These are phyloP conservation scores for Wickerhamiella pararugosa DNA, from an alignment of 1,139 yeast species.

Conservation along the genomic window DNA sequence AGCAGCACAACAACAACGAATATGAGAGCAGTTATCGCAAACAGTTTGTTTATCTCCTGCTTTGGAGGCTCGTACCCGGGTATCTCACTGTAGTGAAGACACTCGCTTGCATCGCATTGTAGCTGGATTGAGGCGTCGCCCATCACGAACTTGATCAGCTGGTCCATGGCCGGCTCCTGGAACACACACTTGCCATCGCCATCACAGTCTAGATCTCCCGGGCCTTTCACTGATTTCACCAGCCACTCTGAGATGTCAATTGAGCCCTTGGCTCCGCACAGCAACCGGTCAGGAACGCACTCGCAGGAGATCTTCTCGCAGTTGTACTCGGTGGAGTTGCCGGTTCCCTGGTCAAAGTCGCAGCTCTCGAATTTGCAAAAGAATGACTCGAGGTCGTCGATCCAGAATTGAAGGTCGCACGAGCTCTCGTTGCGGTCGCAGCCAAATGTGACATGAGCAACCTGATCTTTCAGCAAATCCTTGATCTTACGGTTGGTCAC, in stretches of 20 bases:
- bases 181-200: conserved; percentile 48
- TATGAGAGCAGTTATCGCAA: conserved; percentile 36
- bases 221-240: conserved; percentile 79
- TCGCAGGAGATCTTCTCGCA: conserved; percentile 69
- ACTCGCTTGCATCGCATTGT: conserved; percentile 72
- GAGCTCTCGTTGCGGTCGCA: conserved; percentile 44
- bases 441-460: conserved; percentile 84
- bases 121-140: conserved; percentile 84
- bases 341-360: conserved; percentile 43
- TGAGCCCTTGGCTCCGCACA: conserved; percentile 88
- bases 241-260: conserved; percentile 89
- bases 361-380: conserved; percentile 72
- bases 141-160: conserved; percentile 71
- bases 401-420: conserved; percentile 95
- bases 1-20: conserved; percentile 30
- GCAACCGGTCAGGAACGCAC: conserved; percentile 82
- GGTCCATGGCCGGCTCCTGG: conserved; percentile 94
- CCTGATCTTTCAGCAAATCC: conserved; percentile 59
- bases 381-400: conserved; percentile 75
- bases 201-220: conserved; percentile 83
- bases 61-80: conserved; percentile 73
- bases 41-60: conserved; percentile 36
- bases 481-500: conserved; percentile 78
- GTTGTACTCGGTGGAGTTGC: conserved; percentile 58
- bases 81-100: conserved; percentile 78